Percentiles rank a stretch among this genome's conserved stretches.
Evolutionary conservation across 164 flowering plant species (phyloP).

Genomic region (Vitis amurensis): DNA sequence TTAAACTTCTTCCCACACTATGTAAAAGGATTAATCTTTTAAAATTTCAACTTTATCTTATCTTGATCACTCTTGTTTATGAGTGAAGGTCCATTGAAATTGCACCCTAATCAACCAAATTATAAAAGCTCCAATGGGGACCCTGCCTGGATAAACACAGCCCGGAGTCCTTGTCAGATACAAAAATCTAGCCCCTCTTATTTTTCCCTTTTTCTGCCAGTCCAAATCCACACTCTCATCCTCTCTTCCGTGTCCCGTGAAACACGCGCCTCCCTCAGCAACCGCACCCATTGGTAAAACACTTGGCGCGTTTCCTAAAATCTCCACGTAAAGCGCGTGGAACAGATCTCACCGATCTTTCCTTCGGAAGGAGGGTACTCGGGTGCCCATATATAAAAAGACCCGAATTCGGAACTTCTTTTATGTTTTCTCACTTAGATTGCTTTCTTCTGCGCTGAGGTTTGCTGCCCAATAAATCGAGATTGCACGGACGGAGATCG

Average conservation of each 20-base stretch:
- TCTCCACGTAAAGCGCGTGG: too few relatives aligned
- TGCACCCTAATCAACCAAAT: too few relatives aligned
- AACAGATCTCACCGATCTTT: too few relatives aligned
- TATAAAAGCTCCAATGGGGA: too few relatives aligned
- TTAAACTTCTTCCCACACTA: too few relatives aligned
- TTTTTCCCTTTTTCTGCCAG: neutral
- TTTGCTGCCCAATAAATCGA: neutral
- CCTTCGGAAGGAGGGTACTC: too few relatives aligned
- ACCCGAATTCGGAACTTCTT: neutral
- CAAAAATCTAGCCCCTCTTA: neutral
- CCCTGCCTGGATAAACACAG: neutral
- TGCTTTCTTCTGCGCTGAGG: neutral
- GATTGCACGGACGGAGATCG: neutral
- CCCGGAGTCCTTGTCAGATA: neutral
- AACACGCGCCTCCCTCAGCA: neutral
- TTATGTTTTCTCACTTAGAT: conserved; percentile 6
- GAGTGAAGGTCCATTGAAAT: too few relatives aligned
- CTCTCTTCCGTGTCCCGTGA: neutral
- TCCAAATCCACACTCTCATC: neutral
- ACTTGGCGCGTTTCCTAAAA: too few relatives aligned
- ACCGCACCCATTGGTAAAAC: too few relatives aligned
- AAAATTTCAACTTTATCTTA: too few relatives aligned
- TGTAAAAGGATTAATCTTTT: too few relatives aligned
- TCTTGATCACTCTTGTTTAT: too few relatives aligned
- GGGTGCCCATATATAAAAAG: neutral